A percentile compares a stretch with the other conserved stretches of the same genome.
These are phyloP conservation scores for Prunus mira DNA, from an alignment of 306 rosid genomes.

Conservation along the genomic window DNA sequence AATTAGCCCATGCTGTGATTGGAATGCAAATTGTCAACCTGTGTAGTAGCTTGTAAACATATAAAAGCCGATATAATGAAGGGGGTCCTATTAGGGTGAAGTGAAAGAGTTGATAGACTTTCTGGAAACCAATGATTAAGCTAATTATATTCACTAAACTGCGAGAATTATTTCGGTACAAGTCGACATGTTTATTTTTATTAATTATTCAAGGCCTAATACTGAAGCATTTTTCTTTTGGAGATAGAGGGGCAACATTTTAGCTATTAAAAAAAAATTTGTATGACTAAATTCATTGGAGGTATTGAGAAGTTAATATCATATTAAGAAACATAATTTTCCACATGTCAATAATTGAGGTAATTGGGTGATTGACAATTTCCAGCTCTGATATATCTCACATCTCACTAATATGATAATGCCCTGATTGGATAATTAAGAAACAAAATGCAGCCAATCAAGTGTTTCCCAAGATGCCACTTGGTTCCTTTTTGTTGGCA, in stretches of 20 bases:
- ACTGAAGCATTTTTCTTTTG: neutral
- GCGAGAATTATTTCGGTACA: neutral
- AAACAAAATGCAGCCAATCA: constrained; percentile 15
- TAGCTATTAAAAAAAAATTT: neutral
- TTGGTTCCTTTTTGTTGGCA: constrained; percentile 19
- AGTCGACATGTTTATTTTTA: neutral
- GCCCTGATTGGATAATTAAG: neutral
- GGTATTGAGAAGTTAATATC: neutral
- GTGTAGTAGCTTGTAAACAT: no score
- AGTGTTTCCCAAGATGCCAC: constrained; percentile 30
- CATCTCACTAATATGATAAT: no score
- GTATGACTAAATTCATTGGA: neutral
- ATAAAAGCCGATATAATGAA: no score
- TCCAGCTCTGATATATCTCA: neutral
- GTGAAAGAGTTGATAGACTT: neutral
- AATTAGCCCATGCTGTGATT: neutral
- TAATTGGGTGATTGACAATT: neutral
- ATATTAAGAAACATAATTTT: no score
- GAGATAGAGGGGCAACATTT: neutral
- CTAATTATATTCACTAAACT: neutral
- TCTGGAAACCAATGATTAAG: neutral
- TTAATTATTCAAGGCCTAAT: neutral
- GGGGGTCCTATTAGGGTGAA: neutral
- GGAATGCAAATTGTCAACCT: no score
- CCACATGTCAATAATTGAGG: neutral